Evolutionary conservation across 2,329 filamentous ascomycete genomes (phyloP).

Genomic region (Diaporthe capsici): DNA sequence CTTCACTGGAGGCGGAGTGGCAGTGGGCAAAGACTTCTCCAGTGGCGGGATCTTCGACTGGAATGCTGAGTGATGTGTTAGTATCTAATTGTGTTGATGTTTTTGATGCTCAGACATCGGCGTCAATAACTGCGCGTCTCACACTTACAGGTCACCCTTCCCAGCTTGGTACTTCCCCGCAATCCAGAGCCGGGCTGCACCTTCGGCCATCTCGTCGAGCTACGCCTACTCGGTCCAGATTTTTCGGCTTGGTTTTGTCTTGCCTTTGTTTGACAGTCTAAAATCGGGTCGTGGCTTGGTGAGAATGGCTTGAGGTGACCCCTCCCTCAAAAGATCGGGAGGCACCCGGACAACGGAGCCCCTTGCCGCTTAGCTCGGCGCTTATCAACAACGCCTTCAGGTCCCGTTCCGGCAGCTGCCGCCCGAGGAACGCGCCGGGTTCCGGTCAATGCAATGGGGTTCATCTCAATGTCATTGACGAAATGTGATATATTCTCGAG

Average conservation of each 20-base stretch:
- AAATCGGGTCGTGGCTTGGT: not conserved
- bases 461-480: not conserved
- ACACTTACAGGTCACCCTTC: slow-evolving; percentile 43
- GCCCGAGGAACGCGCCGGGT: slow-evolving; percentile 9
- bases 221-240: not conserved
- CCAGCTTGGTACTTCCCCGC: slow-evolving; percentile 42
- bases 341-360: not conserved
- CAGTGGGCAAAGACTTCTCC: slow-evolving; percentile 49
- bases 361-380: slow-evolving; percentile 18
- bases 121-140: not conserved
- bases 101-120: not conserved
- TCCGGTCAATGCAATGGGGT: not conserved
- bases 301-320: not conserved
- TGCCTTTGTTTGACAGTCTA: no score
- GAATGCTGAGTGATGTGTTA: slow-evolving; percentile 42
- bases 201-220: not conserved
- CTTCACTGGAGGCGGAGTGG: slow-evolving; percentile 60
- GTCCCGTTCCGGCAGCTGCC: slow-evolving; percentile 14
- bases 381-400: not conserved
- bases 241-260: not conserved
- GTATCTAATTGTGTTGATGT: no score
- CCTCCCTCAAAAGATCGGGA: not conserved
- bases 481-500: not conserved
- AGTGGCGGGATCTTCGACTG: slow-evolving; percentile 47
- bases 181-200: slow-evolving; percentile 42